Evolutionary conservation across 352 stramenopile species (phyloP).

Genomic region (Elongisporangium senticosum): DNA sequence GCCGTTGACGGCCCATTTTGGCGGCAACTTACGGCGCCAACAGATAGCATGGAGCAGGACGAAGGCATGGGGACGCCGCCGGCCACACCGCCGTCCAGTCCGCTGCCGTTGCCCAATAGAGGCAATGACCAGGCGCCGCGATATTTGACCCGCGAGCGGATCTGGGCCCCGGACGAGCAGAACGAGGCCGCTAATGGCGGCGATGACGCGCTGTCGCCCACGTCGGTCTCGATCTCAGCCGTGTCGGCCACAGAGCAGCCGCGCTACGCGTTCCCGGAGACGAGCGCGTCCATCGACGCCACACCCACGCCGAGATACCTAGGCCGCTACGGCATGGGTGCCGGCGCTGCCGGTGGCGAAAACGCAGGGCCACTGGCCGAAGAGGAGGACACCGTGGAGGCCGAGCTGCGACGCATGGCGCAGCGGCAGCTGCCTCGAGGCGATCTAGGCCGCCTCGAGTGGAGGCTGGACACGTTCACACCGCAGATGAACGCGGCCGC

Average conservation of each 20-base stretch:
- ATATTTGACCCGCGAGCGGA: constrained; percentile 33
- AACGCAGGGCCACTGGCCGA: constrained; percentile 13
- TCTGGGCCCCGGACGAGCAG: constrained; percentile 10
- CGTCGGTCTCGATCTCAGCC: constrained; percentile 61
- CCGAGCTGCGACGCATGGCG: constrained; percentile 68
- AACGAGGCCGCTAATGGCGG: constrained; percentile 7
- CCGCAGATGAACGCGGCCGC: constrained; percentile 10
- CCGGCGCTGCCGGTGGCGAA: constrained; percentile 9
- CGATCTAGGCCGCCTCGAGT: constrained; percentile 72
- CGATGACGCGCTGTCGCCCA: constrained; percentile 36
- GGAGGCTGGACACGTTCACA: constrained; percentile 60
- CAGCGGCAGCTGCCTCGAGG: constrained; percentile 72
- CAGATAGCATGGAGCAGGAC: constrained; percentile 1
- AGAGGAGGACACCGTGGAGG: constrained; percentile 66
- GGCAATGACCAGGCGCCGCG: constrained; percentile 16
- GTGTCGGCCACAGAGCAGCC: constrained; percentile 76
- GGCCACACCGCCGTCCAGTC: constrained; percentile 57
- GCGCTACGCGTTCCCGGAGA: constrained; percentile 68
- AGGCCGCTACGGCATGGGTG: constrained; percentile 22
- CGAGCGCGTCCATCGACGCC: constrained; percentile 75
- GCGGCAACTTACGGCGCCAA: not conserved
- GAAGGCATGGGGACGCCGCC: constrained; percentile 34
- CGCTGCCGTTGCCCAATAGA: constrained; percentile 11
- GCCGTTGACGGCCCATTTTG: not conserved
- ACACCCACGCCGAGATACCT: constrained; percentile 77